A percentile compares a stretch with the other conserved stretches of the same genome.
Evolutionary conservation across 148 eudicot genomes (phyloP).

Genomic region (Talinum fruticosum): DNA sequence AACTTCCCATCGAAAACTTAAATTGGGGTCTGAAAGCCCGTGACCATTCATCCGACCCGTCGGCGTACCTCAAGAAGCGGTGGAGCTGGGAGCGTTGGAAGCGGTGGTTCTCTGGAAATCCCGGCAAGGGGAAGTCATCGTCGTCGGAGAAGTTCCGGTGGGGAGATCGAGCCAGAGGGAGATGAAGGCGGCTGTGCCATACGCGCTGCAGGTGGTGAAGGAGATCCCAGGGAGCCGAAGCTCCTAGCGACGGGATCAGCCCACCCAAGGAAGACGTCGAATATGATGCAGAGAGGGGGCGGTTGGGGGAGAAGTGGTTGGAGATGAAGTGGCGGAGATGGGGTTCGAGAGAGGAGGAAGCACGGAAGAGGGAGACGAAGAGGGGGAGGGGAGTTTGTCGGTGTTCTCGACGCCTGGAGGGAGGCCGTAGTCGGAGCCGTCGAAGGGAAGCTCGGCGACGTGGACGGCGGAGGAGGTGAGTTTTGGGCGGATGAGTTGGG

Average conservation of each 20-base stretch:
- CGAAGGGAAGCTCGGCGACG: constrained; percentile 36
- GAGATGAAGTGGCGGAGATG: constrained; percentile 11
- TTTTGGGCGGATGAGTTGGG: constrained; percentile 3
- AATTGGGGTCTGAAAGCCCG: constrained; percentile 51
- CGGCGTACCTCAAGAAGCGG: constrained; percentile 40
- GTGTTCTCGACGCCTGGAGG: constrained; percentile 45
- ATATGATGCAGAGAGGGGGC: constrained; percentile 52
- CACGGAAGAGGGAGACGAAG: background rate
- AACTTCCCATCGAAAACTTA: constrained; percentile 20
- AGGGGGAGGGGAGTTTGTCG: constrained; percentile 35
- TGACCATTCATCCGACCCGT: constrained; percentile 65
- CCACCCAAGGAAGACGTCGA: constrained; percentile 71
- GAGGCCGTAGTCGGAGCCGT: constrained; percentile 43
- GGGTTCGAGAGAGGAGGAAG: constrained; percentile 11
- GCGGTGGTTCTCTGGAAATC: constrained; percentile 52
- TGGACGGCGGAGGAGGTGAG: constrained; percentile 33
- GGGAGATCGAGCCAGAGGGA: constrained; percentile 71
- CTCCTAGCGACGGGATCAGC: constrained; percentile 47
- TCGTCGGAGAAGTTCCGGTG: constrained; percentile 33
- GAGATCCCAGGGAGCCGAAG: constrained; percentile 35
- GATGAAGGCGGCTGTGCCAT: constrained; percentile 54
- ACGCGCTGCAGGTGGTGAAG: constrained; percentile 77
- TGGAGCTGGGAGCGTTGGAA: constrained; percentile 51
- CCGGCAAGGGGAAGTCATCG: constrained; percentile 52
- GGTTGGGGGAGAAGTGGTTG: constrained; percentile 2